Evolutionary conservation across 106 monocot genomes (phyloP), one percentile per base, ranked within the genome.

Genomic region (Dendrobium catenatum): DNA sequence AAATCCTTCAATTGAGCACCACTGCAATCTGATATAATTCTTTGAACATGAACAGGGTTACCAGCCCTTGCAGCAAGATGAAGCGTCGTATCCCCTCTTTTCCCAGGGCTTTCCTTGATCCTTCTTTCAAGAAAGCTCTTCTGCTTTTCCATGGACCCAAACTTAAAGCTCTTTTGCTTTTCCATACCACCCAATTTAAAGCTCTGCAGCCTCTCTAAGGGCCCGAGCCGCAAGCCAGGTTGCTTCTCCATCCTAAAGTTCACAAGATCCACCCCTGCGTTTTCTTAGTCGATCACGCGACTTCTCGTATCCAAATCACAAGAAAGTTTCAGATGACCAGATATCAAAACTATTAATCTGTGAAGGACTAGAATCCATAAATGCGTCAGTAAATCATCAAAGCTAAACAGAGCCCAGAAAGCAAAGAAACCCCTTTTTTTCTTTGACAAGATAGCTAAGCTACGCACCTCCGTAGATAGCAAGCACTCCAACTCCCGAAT

Each of bases 51-150:
- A n/a, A 20, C 77, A 6, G 61, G 67, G 49, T 82, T 82, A 15
- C 77, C 77, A 51, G 77, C 82, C 20, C 82, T 44, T 43, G 82
- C 75, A 77, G 82, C 76, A 18, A 82, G 56, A 51, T 82, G 82
- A 67, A 82, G 77, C 10, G 15, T 47, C 3, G 82, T 82, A 49
- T 82, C 82, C 77, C 82, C 82, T 37, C 43, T 59, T 29, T 82
- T 82, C 13, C 82, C 82, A 3, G 82, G 82, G 47, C 82, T 82
- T 7, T 77, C 82, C 59, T 82, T 82, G 77, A 66, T 51, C 51
- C n/a, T 82, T 48, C 82, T 77, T 59, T 82, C 82, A 20, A 72
- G 73, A 78, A 86, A 86, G 73, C 86, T 86, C 66, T 79, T 73
- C 73, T 82, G 86, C 22, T 79, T 86, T 78, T 86, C 86, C 82